Evolutionary conservation across 2,329 filamentous ascomycete genomes (phyloP).

Genomic region (Hypoxylon sp.): DNA sequence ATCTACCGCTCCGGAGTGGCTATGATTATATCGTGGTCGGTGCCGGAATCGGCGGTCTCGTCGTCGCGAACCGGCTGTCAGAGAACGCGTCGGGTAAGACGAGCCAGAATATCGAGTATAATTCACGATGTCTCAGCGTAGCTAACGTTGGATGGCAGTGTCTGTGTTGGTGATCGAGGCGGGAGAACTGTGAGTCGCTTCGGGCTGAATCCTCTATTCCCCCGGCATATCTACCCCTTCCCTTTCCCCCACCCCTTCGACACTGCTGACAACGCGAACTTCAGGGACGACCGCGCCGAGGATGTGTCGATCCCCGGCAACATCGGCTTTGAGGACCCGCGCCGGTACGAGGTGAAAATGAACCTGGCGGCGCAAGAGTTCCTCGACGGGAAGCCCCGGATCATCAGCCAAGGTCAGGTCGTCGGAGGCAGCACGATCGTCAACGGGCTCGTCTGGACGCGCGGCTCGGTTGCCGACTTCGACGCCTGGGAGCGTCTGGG

Average conservation of each 20-base stretch:
- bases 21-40: slow-evolving; percentile 43
- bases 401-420: slow-evolving; percentile 49
- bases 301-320: slow-evolving; percentile 40
- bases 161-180: slow-evolving; percentile 42
- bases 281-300: slow-evolving; percentile 41
- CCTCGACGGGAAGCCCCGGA: slow-evolving; percentile 47
- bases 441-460: slow-evolving; percentile 53
- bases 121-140: not conserved
- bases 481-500: slow-evolving; percentile 54
- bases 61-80: slow-evolving; percentile 40
- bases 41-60: slow-evolving; percentile 40
- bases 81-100: slow-evolving; percentile 35
- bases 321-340: slow-evolving; percentile 36
- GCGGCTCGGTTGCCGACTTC: slow-evolving; percentile 51
- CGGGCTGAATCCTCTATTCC: too few relatives aligned
- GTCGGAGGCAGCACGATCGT: slow-evolving; percentile 52
- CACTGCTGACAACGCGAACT: slow-evolving; percentile 13
- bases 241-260: not conserved
- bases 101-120: not conserved
- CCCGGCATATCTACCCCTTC: not conserved
- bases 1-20: slow-evolving; percentile 20
- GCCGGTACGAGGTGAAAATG: slow-evolving; percentile 44
- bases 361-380: slow-evolving; percentile 44
- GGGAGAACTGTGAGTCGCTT: slow-evolving; percentile 38
- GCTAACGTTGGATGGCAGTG: slow-evolving; percentile 32